Conservation (phyloP, 768 basidiomycete genomes). For the Kondoa malvinella region DNA sequence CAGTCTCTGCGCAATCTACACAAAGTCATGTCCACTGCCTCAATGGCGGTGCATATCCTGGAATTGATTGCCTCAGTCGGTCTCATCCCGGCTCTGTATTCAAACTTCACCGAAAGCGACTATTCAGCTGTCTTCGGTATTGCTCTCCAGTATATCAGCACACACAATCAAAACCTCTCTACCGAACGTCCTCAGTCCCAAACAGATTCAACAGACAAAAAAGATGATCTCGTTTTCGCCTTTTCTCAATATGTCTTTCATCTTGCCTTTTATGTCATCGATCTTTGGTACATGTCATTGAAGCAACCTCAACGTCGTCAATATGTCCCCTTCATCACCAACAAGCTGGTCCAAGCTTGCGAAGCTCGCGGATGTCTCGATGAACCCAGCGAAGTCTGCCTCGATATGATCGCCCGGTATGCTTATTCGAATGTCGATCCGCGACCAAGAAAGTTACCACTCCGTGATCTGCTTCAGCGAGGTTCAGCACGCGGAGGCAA, state of each 20-base stretch:
- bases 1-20: conserved; percentile 70
- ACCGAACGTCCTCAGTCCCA: conserved; percentile 12
- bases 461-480: conserved; percentile 33
- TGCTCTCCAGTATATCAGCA: conserved; percentile 78
- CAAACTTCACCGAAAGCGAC: conserved; percentile 76
- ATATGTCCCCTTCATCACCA: conserved; percentile 69
- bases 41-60: conserved; percentile 89
- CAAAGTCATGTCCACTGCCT: conserved; percentile 83
- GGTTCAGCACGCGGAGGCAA: conserved; percentile 16
- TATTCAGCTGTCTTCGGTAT: conserved; percentile 90
- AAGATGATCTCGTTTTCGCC: conserved; percentile 51
- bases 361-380: conserved; percentile 57
- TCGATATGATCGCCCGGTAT: conserved; percentile 92
- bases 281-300: conserved; percentile 83
- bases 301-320: conserved; percentile 61
- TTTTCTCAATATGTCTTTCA: conserved; percentile 29
- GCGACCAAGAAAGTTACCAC: conserved; percentile 57
- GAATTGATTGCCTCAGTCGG: conserved; percentile 77
- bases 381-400: conserved; percentile 84
- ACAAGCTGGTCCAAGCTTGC: conserved; percentile 70
- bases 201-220: conserved; percentile 13
- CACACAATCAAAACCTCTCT: conserved; percentile 40
- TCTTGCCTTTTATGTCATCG: conserved; percentile 40
- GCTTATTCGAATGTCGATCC: conserved; percentile 89
- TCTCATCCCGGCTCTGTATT: conserved; percentile 57